These are phyloP conservation scores for Thecaphora frezii DNA, from an alignment of 1,284 basidiomycete genomes.

Conservation along the genomic window DNA sequence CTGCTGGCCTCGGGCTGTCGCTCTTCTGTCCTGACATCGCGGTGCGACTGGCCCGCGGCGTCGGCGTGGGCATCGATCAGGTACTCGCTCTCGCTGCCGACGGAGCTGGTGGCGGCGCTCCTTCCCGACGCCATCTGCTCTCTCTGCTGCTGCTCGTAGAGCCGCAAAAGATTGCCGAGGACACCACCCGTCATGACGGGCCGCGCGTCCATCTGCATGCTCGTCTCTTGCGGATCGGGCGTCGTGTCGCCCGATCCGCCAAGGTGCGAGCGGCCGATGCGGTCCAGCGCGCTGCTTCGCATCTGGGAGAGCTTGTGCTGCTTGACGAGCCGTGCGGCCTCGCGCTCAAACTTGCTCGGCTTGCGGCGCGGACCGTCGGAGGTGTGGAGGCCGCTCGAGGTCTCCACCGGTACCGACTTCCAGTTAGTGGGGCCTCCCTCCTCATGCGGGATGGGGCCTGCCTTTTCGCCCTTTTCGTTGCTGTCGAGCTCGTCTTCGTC, in stretches of 20 bases:
- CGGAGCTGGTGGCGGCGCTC: slow-evolving; percentile 26
- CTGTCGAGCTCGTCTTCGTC: slow-evolving; percentile 21
- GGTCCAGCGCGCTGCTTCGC: slow-evolving; percentile 31
- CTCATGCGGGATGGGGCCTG: slow-evolving; percentile 15
- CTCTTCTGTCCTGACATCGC: background rate
- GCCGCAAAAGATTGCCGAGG: slow-evolving; percentile 53
- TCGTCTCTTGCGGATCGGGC: slow-evolving; percentile 50
- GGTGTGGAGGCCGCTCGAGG: slow-evolving; percentile 50
- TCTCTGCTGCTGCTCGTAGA: slow-evolving; percentile 55
- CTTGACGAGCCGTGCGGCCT: slow-evolving; percentile 49
- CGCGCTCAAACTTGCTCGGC: slow-evolving; percentile 49
- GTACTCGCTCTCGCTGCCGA: slow-evolving; percentile 27
- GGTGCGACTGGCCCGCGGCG: slow-evolving; percentile 1
- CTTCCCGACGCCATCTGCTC: slow-evolving; percentile 15
- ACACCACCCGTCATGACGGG: slow-evolving; percentile 48
- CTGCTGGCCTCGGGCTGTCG: too few relatives aligned
- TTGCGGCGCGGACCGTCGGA: slow-evolving; percentile 36
- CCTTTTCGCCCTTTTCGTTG: slow-evolving; percentile 30
- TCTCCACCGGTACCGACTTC: slow-evolving; percentile 55
- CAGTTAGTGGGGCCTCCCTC: slow-evolving; percentile 52
- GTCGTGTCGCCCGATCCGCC: slow-evolving; percentile 46
- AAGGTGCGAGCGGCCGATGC: slow-evolving; percentile 44
- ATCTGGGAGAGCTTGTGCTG: slow-evolving; percentile 44
- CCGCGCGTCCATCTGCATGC: slow-evolving; percentile 48
- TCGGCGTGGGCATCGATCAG: slow-evolving; percentile 6